phyloP scores from a whole-genome alignment of 331 rosid species.

The Malus hybrid region DNA sequence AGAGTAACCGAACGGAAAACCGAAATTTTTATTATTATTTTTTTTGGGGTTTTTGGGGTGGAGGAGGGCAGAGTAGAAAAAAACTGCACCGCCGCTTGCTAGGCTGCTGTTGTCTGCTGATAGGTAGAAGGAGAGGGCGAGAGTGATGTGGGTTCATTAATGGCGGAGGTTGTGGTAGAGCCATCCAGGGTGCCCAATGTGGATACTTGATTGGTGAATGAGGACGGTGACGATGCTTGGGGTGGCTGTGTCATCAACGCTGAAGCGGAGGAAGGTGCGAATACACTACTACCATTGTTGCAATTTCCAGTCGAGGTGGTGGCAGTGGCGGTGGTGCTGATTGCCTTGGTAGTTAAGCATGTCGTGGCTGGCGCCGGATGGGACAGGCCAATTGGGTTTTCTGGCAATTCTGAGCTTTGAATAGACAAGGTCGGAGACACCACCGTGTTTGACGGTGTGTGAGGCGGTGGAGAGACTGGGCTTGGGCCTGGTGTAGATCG shows the following conservation, averaged over 20 bases:
- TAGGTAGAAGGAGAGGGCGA: conserved; percentile 32
- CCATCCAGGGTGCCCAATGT: conserved; percentile 24
- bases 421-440: conserved; percentile 51
- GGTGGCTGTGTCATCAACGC: not conserved
- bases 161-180: conserved; percentile 2
- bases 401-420: conserved; percentile 67
- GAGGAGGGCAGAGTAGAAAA: no score
- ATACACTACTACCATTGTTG: conserved; percentile 25
- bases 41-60: no score
- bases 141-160: conserved; percentile 50
- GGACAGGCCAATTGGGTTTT: conserved; percentile 38
- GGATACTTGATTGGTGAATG: conserved; percentile 33
- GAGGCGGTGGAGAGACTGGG: conserved; percentile 39
- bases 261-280: conserved; percentile 35
- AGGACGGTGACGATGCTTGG: not conserved
- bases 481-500: no score
- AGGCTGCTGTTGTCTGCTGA: no score
- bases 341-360: conserved; percentile 4
- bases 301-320: conserved; percentile 5
- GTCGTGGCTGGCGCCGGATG: conserved; percentile 29
- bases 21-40: no score
- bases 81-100: no score
- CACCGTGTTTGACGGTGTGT: conserved; percentile 52
- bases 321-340: not conserved
- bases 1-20: no score